Base-by-base conservation (phyloP, 257 asterid species). In the Penstemon newberryi region DNA sequence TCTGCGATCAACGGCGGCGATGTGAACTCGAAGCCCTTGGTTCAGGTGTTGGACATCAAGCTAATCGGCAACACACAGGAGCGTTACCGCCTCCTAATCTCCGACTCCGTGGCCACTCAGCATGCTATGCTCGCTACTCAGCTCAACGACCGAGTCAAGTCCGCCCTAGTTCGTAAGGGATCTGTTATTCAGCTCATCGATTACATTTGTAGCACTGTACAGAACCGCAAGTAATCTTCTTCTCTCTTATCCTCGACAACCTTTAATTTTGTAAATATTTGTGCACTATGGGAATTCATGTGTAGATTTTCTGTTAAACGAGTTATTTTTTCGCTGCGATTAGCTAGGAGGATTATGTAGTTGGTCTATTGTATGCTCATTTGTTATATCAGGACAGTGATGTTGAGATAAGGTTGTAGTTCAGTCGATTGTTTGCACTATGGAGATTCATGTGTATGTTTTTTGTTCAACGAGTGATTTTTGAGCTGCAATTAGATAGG, bases 51-150 rank as follows among this genome's bases (percentile, higher is more conserved):
- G 85, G 97, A 89, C 65, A 83, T 93, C 81, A 88, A 86, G 84
- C 88, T 73, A 59, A 78, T 86, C 71, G 87, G 88, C 66, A 40
- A 83, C 72, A 76, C 86, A 69, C 95, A 91, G 80, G 95, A 90
- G 69, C 91, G 99, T 7, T 90, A 74, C 82, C 87, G 95, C 70
- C 75, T 94, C 50, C 69, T 86, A 67, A 63, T 94, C 75, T 91
- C 96, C 46, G 99, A 94, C 67, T 89, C 99, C 33, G 82, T 73
- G 55, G 66, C 76, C 4, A 67, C 96, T 77, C 96, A 91, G 74
- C 89, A 89, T 46, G 99, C 96, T 38, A 87, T 91, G 96, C 86
- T 94, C 53, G 95, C 97, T 4, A 79, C 96, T 80, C 99, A 94
- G 90, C 96, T 94, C 67, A 91, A 91, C 52, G 93, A 82, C 67